These are phyloP conservation scores for Neonectria sp. DNA, from an alignment of 2,329 filamentous ascomycete genomes.

Conservation along the genomic window DNA sequence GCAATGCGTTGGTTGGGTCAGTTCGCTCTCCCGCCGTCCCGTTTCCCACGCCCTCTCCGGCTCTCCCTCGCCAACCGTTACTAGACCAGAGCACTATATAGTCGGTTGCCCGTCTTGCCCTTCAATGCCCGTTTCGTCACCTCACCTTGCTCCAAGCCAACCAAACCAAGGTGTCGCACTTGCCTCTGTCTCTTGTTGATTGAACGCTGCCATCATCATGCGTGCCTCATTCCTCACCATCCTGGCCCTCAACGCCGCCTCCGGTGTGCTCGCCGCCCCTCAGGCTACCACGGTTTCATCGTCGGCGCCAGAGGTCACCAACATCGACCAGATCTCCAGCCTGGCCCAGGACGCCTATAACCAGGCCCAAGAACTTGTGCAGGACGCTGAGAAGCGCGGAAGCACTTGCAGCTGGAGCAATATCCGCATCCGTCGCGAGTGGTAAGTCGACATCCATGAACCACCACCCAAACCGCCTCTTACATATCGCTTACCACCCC, in stretches of 20 bases:
- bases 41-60: not conserved
- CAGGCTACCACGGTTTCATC: slow-evolving; percentile 28
- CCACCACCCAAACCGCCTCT: not conserved
- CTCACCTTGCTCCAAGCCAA: slow-evolving; percentile 26
- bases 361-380: slow-evolving; percentile 40
- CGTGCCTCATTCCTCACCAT: slow-evolving; percentile 39
- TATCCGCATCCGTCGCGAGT: slow-evolving; percentile 50
- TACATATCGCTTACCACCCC: slow-evolving; percentile 4
- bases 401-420: slow-evolving; percentile 49
- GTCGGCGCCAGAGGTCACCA: slow-evolving; percentile 38
- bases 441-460: slow-evolving; percentile 38
- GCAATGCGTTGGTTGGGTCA: not conserved
- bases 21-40: not conserved
- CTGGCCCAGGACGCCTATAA: slow-evolving; percentile 44
- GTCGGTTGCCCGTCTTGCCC: slow-evolving; percentile 8
- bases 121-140: slow-evolving; percentile 1
- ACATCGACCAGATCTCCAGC: slow-evolving; percentile 39
- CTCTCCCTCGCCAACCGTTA: not conserved
- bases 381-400: slow-evolving; percentile 38
- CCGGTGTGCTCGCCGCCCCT: slow-evolving; percentile 40
- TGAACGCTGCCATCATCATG: slow-evolving; percentile 33
- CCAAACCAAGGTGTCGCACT: slow-evolving; percentile 16
- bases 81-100: slow-evolving; percentile 18
- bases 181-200: slow-evolving; percentile 16
- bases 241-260: slow-evolving; percentile 42